A percentile compares a stretch with the other conserved stretches of the same genome.
phyloP scores from a whole-genome alignment of 2,329 filamentous ascomycete species.

The Phyllosticta citribraziliensis region DNA sequence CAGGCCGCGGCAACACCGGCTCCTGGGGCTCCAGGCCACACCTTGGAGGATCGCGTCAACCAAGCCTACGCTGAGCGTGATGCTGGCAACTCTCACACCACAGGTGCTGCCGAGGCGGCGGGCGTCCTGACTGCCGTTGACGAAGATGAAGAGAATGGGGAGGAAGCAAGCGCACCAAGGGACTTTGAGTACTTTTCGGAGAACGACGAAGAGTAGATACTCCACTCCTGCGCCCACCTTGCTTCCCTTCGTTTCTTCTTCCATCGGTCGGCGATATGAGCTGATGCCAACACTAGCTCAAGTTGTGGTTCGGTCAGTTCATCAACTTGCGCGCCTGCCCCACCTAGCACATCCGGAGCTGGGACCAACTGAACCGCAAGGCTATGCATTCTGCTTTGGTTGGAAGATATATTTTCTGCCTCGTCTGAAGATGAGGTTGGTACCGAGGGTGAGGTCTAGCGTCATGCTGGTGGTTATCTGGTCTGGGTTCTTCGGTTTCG shows the following conservation, averaged over 20 bases:
- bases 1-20: conserved; percentile 47
- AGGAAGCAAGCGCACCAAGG: conserved; percentile 59
- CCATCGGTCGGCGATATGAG: neutral
- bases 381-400: no score
- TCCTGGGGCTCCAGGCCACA: conserved; percentile 32
- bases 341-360: no score
- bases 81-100: conserved; percentile 18
- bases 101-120: conserved; percentile 61
- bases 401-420: no score
- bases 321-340: no score
- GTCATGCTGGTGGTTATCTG: neutral
- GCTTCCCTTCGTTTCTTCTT: neutral
- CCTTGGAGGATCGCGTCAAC: conserved; percentile 21
- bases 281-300: neutral
- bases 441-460: neutral
- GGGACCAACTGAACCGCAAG: no score
- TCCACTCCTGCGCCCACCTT: neutral
- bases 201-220: conserved; percentile 29
- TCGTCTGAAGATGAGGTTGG: neutral
- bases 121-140: conserved; percentile 80
- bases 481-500: neutral
- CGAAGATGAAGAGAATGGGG: conserved; percentile 62
- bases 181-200: conserved; percentile 76
- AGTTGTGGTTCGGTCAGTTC: no score
- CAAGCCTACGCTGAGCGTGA: conserved; percentile 12